Evolutionary conservation across 257 asterid genomes (phyloP).

Genomic region (Solanum clarkiae): DNA sequence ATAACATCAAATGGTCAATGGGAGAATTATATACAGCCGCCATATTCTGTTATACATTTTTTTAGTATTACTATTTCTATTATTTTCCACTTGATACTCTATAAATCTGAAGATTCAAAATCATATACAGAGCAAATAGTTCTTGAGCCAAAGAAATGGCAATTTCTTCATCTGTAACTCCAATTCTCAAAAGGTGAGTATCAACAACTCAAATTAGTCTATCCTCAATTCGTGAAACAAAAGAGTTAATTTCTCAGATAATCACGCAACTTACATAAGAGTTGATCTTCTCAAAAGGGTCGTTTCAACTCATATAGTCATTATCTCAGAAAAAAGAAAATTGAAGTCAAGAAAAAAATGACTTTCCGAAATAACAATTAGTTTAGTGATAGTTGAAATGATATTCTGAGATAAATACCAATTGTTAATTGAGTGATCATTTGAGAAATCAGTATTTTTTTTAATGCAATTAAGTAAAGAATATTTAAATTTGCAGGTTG

Average conservation of each 20-base stretch:
- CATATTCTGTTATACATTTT: not conserved
- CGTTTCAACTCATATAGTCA: too few relatives aligned
- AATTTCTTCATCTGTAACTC: not conserved
- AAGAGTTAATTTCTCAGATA: not conserved
- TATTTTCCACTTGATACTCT: not conserved
- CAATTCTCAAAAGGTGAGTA: not conserved
- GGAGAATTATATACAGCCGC: not conserved
- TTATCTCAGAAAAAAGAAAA: too few relatives aligned
- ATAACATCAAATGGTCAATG: not conserved
- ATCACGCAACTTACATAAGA: not conserved
- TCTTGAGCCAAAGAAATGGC: not conserved
- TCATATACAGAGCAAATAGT: not conserved
- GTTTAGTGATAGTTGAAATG: too few relatives aligned
- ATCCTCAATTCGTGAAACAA: not conserved
- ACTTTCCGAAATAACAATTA: not conserved
- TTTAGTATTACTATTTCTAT: not conserved
- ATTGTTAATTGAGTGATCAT: not conserved
- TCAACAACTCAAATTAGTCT: not conserved
- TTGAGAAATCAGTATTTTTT: not conserved
- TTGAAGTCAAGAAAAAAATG: too few relatives aligned
- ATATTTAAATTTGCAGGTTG: not conserved
- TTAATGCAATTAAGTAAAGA: not conserved
- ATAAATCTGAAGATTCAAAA: not conserved
- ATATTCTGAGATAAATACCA: not conserved
- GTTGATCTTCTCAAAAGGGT: too few relatives aligned